These are phyloP conservation scores for Trifolium repens DNA, from an alignment of 306 rosid genomes.

Conservation along the genomic window DNA sequence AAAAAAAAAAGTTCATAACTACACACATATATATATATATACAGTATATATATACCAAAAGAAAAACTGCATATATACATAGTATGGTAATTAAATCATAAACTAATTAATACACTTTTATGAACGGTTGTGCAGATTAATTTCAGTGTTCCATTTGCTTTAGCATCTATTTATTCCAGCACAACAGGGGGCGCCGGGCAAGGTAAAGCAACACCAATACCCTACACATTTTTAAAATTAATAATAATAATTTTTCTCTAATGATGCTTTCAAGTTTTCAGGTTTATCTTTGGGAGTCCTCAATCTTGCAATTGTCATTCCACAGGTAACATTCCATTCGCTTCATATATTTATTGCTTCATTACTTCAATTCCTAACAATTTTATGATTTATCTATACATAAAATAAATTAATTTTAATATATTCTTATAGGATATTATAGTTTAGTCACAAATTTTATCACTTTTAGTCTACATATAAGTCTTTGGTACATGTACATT, in stretches of 20 bases:
- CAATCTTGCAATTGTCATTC: constrained; percentile 71
- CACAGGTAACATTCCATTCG: constrained; percentile 58
- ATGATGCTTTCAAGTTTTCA: constrained; percentile 27
- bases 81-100: not conserved
- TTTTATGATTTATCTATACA: too few species aligned
- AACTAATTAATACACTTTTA: not conserved
- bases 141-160: constrained; percentile 72
- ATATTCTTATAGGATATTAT: too few species aligned
- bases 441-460: too few species aligned
- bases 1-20: too few species aligned
- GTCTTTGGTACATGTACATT: too few species aligned
- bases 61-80: not conserved
- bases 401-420: too few species aligned
- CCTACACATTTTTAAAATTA: not conserved
- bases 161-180: constrained; percentile 76
- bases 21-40: too few species aligned
- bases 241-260: not conserved
- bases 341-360: not conserved
- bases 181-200: constrained; percentile 74
- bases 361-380: not conserved
- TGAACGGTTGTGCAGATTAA: constrained; percentile 51
- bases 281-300: constrained; percentile 82
- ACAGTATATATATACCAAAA: too few species aligned
- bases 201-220: constrained; percentile 48
- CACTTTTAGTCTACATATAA: too few species aligned